These are phyloP conservation scores for Carex parvula DNA, from an alignment of 176 grass and related monocot genomes.

Conservation along the genomic window DNA sequence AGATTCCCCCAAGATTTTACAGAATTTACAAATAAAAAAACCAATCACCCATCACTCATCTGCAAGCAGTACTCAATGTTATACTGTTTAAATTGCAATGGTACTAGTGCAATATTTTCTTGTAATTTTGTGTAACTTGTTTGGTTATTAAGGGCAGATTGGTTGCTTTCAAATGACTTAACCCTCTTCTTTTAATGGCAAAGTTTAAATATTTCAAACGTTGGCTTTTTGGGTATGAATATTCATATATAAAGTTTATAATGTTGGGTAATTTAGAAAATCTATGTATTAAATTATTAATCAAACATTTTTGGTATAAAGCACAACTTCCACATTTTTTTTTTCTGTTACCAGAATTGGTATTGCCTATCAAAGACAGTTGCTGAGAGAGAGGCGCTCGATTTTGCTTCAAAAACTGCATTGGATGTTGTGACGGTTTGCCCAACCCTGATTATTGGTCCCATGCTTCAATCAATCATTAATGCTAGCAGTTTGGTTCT, in stretches of 20 bases:
- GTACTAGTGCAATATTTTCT: neutral
- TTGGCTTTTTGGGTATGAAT: neutral
- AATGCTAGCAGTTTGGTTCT: constrained; percentile 51
- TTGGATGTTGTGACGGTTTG: constrained; percentile 59
- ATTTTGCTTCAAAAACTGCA: constrained; percentile 17
- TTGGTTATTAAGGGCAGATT: neutral
- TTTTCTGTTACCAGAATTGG: constrained; percentile 38
- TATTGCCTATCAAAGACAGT: constrained; percentile 57
- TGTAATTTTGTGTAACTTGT: neutral
- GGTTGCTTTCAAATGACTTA: neutral
- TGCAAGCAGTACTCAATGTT: neutral
- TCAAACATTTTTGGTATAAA: neutral
- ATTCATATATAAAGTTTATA: neutral
- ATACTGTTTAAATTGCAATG: neutral
- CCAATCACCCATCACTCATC: neutral
- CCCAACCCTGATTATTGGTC: constrained; percentile 41
- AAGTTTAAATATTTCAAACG: neutral
- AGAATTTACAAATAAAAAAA: neutral
- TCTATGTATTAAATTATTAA: neutral
- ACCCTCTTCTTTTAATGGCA: neutral
- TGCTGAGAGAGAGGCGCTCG: constrained; percentile 45
- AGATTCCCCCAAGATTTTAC: neutral
- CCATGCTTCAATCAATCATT: constrained; percentile 50
- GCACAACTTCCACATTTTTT: neutral
- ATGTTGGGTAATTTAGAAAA: neutral